Base-by-base conservation (phyloP, 2,329 filamentous ascomycete species). In the Ceratocystis papillata region DNA sequence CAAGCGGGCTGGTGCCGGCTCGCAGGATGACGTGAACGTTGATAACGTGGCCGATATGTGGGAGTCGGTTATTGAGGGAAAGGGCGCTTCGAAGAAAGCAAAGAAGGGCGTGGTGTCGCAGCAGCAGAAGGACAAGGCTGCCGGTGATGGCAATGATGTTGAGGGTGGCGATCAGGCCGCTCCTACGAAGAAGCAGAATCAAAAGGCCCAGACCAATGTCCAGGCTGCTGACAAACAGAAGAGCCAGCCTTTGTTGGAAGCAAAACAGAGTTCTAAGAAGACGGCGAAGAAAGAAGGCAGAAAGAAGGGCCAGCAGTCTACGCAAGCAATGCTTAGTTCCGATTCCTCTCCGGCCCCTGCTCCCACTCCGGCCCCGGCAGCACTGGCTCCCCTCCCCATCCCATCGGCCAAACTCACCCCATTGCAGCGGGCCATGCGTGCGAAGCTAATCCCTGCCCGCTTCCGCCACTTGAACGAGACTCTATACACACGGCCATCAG, bases 381-480 rank as follows among this genome's bases (percentile, higher is more conserved):
- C 67, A n/a, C 46, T 73, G 53, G 71, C 74, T 0, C 76, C 77
- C 48, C 75, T 76, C 6, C 75, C 79, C 48, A 75, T 78, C 44
- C 73, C 53, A 15, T 12, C 77, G 33, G 73, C 76, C 69, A 90
- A 89, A 71, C 84, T 99, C 72, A 99, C 94, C 0, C 91, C 94
- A 2, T 85, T 99, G 66, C 94, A 99, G 79, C 85, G 88, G 65
- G 86, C 90, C 2, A 99, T 99, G 94, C 87, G 90, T 69, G 87
- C 91, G 73, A 99, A 99, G 79, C 86, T 99, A 69, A 82, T 96
- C 69, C 95, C 92, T 8, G 92, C 94, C 1, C 91, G 94, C 67
- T 99, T 99, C 83, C 90, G 94, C 69, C 91, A 97, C 76, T 85
- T 99, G 69, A 99, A 99, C 76, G 89, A 99, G 78, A 93, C 90